phyloP scores from a whole-genome alignment of 2,329 filamentous ascomycete species.

The Leptographium galeiforme region DNA sequence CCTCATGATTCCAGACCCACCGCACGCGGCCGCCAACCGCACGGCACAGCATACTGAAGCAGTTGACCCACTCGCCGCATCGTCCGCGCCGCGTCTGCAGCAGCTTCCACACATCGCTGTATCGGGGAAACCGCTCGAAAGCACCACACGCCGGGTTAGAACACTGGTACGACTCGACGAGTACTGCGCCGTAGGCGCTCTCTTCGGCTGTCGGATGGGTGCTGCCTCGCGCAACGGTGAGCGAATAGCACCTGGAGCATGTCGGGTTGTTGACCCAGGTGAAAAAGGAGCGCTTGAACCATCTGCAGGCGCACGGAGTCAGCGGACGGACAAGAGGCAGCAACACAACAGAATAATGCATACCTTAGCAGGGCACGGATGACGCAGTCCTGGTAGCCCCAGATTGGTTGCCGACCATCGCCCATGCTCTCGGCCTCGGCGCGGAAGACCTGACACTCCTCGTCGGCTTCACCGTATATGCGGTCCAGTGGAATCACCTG shows the following conservation, averaged over 20 bases:
- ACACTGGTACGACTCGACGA: slow-evolving; percentile 85
- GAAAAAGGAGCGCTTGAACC: slow-evolving; percentile 95
- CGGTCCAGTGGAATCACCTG: slow-evolving; percentile 76
- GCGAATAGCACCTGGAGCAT: slow-evolving; percentile 68
- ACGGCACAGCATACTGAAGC: slow-evolving; percentile 95
- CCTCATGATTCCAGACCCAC: slow-evolving; percentile 98
- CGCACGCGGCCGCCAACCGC: slow-evolving; percentile 81
- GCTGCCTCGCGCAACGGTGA: slow-evolving; percentile 72
- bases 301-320: slow-evolving; percentile 33
- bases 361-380: slow-evolving; percentile 75
- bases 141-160: slow-evolving; percentile 60
- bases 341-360: slow-evolving; percentile 17
- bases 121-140: slow-evolving; percentile 78
- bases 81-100: slow-evolving; percentile 77
- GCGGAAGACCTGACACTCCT: slow-evolving; percentile 76
- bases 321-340: background rate
- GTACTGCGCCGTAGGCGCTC: slow-evolving; percentile 69
- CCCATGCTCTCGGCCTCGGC: slow-evolving; percentile 83
- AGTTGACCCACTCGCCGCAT: slow-evolving; percentile 94
- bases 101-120: slow-evolving; percentile 87
- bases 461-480: slow-evolving; percentile 87
- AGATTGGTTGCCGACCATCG: slow-evolving; percentile 66
- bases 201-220: slow-evolving; percentile 80
- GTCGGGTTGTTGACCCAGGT: slow-evolving; percentile 92
- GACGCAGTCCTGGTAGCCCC: slow-evolving; percentile 97